Conservation (phyloP, 257 asterid genomes). For the Fraxinus americana region DNA sequence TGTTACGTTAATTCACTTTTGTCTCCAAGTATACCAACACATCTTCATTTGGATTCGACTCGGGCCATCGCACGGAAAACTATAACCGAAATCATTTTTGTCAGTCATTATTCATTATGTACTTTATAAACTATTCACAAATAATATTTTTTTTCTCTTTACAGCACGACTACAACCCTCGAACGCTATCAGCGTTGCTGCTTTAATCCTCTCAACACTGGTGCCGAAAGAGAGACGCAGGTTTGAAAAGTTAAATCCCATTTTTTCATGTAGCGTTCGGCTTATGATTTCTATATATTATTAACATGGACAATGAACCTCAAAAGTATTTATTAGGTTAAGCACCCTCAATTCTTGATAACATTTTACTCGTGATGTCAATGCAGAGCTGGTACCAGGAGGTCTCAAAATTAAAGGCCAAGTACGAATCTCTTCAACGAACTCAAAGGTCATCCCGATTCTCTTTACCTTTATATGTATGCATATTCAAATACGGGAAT, state of each 20-base stretch:
- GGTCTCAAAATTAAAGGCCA: constrained; percentile 74
- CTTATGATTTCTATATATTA: background rate
- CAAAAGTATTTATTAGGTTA: background rate
- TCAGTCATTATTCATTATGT: background rate
- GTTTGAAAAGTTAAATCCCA: constrained; percentile 29
- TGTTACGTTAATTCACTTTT: too few species aligned
- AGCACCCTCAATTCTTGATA: background rate
- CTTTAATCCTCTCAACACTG: constrained; percentile 60
- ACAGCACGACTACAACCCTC: constrained; percentile 66
- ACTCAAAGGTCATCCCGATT: constrained; percentile 62
- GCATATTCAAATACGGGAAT: background rate
- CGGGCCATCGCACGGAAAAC: too few species aligned
- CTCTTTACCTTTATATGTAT: background rate
- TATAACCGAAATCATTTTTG: too few species aligned
- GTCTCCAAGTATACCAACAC: background rate
- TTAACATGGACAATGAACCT: background rate
- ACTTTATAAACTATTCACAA: background rate
- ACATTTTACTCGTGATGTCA: background rate
- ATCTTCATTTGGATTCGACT: background rate
- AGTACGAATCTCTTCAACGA: constrained; percentile 83
- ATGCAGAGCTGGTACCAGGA: constrained; percentile 88
- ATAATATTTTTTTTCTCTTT: background rate
- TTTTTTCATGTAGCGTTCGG: background rate
- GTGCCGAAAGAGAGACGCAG: constrained; percentile 71
- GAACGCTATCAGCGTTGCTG: constrained; percentile 87